Percentiles rank a stretch among this genome's conserved stretches.
Conservation (phyloP, 2,329 filamentous ascomycete genomes). For the Tolypocladium ophioglossoides region DNA sequence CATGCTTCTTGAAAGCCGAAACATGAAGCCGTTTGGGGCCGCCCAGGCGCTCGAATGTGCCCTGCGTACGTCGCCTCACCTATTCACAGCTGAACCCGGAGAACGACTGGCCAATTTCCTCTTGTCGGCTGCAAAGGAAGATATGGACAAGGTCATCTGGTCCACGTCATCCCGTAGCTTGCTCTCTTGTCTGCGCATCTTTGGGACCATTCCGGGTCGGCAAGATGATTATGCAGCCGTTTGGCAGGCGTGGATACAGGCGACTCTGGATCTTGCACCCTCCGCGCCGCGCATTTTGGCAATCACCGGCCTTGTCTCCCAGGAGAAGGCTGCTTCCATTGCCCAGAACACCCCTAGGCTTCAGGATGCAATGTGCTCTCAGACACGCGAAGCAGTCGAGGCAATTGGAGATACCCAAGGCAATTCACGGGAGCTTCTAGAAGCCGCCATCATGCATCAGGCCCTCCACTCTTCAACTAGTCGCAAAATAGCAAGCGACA, state of each 20-base stretch:
- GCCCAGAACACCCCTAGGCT: conserved; percentile 28
- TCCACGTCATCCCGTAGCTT: conserved; percentile 61
- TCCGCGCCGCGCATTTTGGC: conserved; percentile 16
- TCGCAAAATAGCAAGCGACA: conserved; percentile 21
- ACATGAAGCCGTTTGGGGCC: conserved; percentile 47
- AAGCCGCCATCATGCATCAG: conserved; percentile 33
- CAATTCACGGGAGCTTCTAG: conserved; percentile 32
- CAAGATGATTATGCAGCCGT: conserved; percentile 25
- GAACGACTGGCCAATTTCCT: conserved; percentile 32
- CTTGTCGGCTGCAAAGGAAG: conserved; percentile 38
- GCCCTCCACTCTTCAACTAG: conserved; percentile 25
- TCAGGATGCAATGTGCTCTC: conserved; percentile 35
- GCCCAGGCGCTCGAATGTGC: conserved; percentile 33
- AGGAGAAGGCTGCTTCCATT: conserved; percentile 25
- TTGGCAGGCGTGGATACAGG: conserved; percentile 34
- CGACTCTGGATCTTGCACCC: conserved; percentile 24
- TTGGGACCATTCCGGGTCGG: conserved; percentile 33
- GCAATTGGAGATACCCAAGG: conserved; percentile 13
- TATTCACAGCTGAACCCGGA: conserved; percentile 26
- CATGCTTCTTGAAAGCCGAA: conserved; percentile 34
- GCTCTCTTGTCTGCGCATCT: conserved; percentile 51
- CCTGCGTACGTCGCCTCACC: conserved; percentile 24
- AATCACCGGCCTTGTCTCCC: conserved; percentile 36
- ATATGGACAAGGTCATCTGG: conserved; percentile 47
- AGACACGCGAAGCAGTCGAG: conserved; percentile 27